Evolutionary conservation across 2,329 filamentous ascomycete species (phyloP).

Genomic region (Nemania sp.): DNA sequence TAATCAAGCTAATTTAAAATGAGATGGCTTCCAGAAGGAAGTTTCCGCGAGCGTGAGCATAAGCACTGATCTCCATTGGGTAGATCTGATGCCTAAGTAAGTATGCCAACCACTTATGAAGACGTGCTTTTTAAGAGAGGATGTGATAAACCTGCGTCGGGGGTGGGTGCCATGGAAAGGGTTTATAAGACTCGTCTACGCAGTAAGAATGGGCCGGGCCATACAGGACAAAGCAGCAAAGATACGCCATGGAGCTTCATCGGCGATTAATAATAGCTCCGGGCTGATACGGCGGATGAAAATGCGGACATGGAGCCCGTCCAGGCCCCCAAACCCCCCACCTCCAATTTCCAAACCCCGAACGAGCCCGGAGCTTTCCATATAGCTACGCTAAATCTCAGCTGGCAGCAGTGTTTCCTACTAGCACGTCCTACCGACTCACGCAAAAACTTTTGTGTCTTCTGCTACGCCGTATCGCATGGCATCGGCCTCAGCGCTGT

Average conservation of each 20-base stretch:
- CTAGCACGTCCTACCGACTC: not conserved
- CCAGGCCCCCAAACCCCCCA: conserved; percentile 5
- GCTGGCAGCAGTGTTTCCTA: not conserved
- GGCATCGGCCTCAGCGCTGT: not conserved
- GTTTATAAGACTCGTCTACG: not conserved
- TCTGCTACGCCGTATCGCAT: not conserved
- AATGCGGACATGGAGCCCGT: not conserved
- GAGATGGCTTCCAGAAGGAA: no score
- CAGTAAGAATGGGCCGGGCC: not conserved
- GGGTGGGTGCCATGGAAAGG: not conserved
- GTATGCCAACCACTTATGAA: no score
- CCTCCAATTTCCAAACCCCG: conserved; percentile 17
- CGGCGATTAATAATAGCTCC: not conserved
- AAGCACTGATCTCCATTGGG: no score
- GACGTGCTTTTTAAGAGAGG: not conserved
- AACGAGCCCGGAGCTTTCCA: conserved; percentile 18
- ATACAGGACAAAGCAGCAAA: not conserved
- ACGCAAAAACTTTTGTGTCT: not conserved
- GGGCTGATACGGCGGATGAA: conserved; percentile 11
- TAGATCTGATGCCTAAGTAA: no score
- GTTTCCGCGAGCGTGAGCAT: no score
- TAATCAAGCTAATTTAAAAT: no score
- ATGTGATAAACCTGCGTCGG: not conserved
- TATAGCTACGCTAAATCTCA: no score
- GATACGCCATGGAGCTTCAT: not conserved